These are phyloP conservation scores for Aspergillus conjunctus DNA, from an alignment of 495 filamentous ascomycete genomes.

Conservation along the genomic window DNA sequence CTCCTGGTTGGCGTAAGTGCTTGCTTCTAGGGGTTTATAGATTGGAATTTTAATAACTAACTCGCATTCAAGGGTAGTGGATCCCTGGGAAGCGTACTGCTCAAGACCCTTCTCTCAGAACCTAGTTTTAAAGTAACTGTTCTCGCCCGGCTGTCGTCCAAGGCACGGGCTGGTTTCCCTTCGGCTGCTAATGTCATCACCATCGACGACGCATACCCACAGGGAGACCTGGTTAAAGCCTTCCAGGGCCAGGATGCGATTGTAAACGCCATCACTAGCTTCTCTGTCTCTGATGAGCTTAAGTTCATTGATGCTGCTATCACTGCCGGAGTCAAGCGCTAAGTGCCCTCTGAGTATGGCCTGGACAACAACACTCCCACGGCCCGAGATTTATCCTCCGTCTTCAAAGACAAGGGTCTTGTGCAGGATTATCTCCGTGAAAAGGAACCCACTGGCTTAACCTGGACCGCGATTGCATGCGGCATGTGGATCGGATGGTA, in stretches of 20 bases:
- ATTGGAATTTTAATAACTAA: no score
- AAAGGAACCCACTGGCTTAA: conserved; percentile 14
- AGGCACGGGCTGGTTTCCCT: no score
- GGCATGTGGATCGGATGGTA: conserved; percentile 24
- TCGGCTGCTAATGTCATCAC: no score
- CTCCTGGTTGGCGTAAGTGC: no score
- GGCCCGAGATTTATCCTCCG: not conserved
- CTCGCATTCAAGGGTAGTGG: no score
- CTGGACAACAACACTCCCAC: conserved; percentile 14
- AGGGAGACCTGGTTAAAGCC: not conserved
- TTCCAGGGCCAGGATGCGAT: conserved; percentile 19
- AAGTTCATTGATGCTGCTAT: conserved; percentile 16
- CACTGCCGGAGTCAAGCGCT: conserved; percentile 16
- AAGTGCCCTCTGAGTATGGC: conserved; percentile 19
- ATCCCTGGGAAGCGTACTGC: no score
- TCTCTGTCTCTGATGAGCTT: conserved; percentile 16
- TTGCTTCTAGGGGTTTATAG: no score
- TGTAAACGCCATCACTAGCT: conserved; percentile 14
- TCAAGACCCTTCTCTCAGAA: no score
- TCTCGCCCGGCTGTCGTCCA: no score
- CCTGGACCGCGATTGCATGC: conserved; percentile 20
- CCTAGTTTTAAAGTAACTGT: no score
- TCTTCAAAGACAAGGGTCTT: conserved; percentile 14
- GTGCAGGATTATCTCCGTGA: conserved; percentile 15
- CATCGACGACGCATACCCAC: no score